phyloP scores from a whole-genome alignment of 257 asterid species.

The Cinchona pubescens region DNA sequence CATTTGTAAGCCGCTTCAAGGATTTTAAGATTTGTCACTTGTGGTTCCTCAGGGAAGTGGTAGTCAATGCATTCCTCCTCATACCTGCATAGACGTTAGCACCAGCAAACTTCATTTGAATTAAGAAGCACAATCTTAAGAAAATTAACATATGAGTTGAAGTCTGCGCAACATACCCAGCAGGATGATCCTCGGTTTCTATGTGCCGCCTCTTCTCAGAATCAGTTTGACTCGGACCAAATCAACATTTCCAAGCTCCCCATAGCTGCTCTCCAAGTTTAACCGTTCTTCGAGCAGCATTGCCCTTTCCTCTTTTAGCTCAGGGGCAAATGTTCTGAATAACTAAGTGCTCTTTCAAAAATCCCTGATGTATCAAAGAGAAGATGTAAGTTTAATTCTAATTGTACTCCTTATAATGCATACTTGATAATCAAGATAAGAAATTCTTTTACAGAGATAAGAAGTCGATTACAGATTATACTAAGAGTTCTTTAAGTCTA shows the following conservation, averaged over 20 bases:
- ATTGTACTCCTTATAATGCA: not conserved
- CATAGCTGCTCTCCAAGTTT: conserved; percentile 66
- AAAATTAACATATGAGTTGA: not conserved
- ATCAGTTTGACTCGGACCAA: conserved; percentile 73
- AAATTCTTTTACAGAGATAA: too few species aligned
- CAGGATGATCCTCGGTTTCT: conserved; percentile 81
- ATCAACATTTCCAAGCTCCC: conserved; percentile 70
- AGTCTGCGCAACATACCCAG: conserved; percentile 50
- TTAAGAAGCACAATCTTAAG: not conserved
- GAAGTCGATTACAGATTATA: too few species aligned
- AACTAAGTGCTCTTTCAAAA: conserved; percentile 69
- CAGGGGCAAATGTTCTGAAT: conserved; percentile 74
- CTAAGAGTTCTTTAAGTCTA: conserved; percentile 53
- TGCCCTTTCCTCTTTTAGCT: conserved; percentile 86
- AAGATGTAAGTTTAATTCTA: not conserved
- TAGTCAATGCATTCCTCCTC: conserved; percentile 93
- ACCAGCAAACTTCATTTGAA: not conserved
- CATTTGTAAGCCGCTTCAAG: conserved; percentile 90
- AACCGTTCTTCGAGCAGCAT: conserved; percentile 93
- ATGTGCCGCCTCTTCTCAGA: conserved; percentile 84
- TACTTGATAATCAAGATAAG: too few species aligned
- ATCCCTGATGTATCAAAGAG: conserved; percentile 47
- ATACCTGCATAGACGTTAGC: conserved; percentile 48
- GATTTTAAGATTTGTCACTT: conserved; percentile 64
- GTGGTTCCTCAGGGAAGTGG: conserved; percentile 86